phyloP scores from a whole-genome alignment of 2,329 filamentous ascomycete species.

The Hymenotorrendiella dingleyae region DNA sequence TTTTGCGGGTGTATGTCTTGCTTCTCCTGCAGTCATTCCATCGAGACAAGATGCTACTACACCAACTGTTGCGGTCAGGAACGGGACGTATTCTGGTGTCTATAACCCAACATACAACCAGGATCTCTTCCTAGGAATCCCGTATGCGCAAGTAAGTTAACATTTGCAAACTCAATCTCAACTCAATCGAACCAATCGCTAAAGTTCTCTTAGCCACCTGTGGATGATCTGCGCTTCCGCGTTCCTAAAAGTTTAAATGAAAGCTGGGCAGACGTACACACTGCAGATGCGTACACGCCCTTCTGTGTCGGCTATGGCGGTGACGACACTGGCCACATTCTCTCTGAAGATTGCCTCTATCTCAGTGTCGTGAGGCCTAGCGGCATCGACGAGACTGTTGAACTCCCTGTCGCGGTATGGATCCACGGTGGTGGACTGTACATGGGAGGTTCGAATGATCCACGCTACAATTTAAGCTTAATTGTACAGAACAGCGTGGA shows the following conservation, averaged over 20 bases:
- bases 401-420: constrained; percentile 48
- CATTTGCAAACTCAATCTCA: background rate
- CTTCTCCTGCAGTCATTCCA: background rate
- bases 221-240: constrained; percentile 20
- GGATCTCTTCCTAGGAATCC: constrained; percentile 25
- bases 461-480: constrained; percentile 20
- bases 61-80: constrained; percentile 19
- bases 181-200: background rate
- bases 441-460: constrained; percentile 23
- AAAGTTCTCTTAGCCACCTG: constrained; percentile 21
- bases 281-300: constrained; percentile 16
- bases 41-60: background rate
- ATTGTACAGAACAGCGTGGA: constrained; percentile 33
- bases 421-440: constrained; percentile 45
- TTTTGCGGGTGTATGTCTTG: background rate
- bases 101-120: constrained; percentile 19
- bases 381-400: constrained; percentile 30
- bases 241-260: constrained; percentile 18
- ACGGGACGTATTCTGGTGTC: constrained; percentile 20
- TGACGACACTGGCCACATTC: constrained; percentile 13
- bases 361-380: constrained; percentile 48
- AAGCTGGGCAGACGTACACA: constrained; percentile 10
- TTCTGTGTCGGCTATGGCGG: constrained; percentile 24
- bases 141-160: constrained; percentile 18
- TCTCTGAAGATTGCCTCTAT: constrained; percentile 46